Conservation (phyloP, 345 rosid species). For the Pistacia atlantica region DNA sequence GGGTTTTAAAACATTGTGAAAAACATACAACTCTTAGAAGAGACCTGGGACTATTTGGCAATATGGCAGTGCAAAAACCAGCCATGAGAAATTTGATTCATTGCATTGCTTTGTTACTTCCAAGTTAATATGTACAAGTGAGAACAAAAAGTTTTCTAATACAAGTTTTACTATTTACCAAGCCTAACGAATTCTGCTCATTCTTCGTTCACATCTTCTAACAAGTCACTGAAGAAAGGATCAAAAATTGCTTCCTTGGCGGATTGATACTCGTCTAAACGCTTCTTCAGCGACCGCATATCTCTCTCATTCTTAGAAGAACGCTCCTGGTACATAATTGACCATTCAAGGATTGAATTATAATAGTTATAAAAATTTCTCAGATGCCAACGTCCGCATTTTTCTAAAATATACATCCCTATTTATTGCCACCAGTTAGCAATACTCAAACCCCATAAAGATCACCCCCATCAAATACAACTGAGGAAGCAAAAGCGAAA, state of each 20-base stretch:
- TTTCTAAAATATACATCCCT: no score
- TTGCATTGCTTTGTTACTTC: background rate
- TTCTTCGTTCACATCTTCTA: slow-evolving; percentile 26
- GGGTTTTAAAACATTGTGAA: no score
- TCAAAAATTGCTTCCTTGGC: slow-evolving; percentile 80
- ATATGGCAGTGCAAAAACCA: background rate
- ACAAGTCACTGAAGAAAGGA: slow-evolving; percentile 67
- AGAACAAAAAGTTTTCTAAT: background rate
- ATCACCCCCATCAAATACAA: background rate
- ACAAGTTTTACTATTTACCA: background rate
- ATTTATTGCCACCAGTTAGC: no score
- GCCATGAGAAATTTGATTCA: background rate
- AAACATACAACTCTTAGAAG: background rate
- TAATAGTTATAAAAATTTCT: no score
- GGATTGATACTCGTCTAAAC: slow-evolving; percentile 69
- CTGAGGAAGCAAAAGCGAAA: background rate
- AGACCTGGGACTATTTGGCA: no score
- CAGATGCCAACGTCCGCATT: no score
- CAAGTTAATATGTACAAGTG: slow-evolving; percentile 1
- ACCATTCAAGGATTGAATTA: background rate
- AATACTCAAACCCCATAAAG: no score
- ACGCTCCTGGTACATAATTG: slow-evolving; percentile 48
- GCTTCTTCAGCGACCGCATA: slow-evolving; percentile 77
- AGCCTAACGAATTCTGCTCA: background rate
- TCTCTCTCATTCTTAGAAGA: slow-evolving; percentile 73